A percentile compares a stretch with the other conserved stretches of the same genome.
Conservation (phyloP, 2,329 filamentous ascomycete genomes). For the Diplodia corticola region DNA sequence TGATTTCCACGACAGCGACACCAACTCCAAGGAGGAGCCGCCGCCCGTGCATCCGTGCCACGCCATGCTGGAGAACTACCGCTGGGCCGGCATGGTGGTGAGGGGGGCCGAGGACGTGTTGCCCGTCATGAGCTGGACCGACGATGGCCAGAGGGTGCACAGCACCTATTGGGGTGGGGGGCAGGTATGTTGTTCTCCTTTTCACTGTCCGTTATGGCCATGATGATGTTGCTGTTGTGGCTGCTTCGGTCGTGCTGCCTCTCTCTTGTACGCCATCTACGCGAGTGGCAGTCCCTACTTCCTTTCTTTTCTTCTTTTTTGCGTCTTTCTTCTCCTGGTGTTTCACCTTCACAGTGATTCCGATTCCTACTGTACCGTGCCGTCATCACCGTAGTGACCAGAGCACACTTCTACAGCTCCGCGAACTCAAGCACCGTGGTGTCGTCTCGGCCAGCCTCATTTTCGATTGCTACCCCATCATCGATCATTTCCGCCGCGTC, state of each 20-base stretch:
- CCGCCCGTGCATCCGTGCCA: not conserved
- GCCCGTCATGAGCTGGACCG: slow-evolving; percentile 8
- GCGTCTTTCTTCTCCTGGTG: not conserved
- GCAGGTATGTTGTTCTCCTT: not conserved
- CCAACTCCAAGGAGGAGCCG: not conserved
- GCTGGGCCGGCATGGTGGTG: slow-evolving; percentile 1
- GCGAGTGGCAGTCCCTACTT: no score
- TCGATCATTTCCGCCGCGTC: slow-evolving; percentile 35
- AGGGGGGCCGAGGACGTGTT: not conserved
- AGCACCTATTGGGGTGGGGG: not conserved
- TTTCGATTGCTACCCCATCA: slow-evolving; percentile 35
- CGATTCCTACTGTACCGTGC: no score
- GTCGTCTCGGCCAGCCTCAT: slow-evolving; percentile 34
- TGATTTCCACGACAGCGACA: not conserved
- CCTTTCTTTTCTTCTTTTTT: no score
- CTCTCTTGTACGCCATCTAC: no score
- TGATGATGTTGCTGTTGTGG: no score
- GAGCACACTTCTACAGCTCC: slow-evolving; percentile 23
- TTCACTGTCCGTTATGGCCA: no score
- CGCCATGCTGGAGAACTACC: slow-evolving; percentile 2
- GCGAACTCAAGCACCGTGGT: slow-evolving; percentile 30
- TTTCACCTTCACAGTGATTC: not conserved
- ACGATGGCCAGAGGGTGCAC: not conserved
- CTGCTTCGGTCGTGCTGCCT: no score
- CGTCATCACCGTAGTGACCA: not conserved